phyloP scores from a whole-genome alignment of 1,284 basidiomycete genomes.

The Ustilago loliicola region DNA sequence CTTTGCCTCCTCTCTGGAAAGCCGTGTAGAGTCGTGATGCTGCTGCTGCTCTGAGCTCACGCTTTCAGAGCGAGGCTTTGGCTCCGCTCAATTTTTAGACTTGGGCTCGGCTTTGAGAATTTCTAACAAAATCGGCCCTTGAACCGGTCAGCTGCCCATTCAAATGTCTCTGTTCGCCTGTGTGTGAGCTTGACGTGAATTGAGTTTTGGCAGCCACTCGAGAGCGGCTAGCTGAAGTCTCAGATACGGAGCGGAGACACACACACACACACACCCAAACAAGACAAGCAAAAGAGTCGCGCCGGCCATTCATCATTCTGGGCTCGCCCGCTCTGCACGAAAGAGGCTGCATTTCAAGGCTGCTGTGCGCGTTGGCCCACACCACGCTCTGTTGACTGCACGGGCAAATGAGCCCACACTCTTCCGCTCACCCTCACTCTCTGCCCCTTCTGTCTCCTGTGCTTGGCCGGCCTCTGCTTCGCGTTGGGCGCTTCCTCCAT shows the following conservation, averaged over 20 bases:
- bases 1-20: no score
- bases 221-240: constrained; percentile 1
- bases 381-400: no score
- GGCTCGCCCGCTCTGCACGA: no score
- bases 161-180: no score
- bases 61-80: neutral
- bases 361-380: no score
- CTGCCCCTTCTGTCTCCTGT: neutral
- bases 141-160: no score
- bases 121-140: neutral
- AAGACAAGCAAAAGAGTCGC: neutral
- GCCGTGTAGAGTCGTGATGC: no score
- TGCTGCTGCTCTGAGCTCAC: no score
- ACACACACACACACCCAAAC: no score
- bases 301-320: constrained; percentile 2
- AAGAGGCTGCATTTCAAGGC: no score
- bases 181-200: no score
- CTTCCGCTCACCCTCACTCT: neutral
- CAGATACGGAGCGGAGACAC: constrained; percentile 1
- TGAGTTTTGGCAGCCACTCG: neutral
- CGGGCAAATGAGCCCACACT: no score
- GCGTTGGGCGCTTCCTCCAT: neutral
- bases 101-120: neutral
- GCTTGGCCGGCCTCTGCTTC: neutral
- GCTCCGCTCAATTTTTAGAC: neutral